These are phyloP conservation scores for Hypoxylon sp. DNA, from an alignment of 2,329 filamentous ascomycete genomes.

Conservation along the genomic window DNA sequence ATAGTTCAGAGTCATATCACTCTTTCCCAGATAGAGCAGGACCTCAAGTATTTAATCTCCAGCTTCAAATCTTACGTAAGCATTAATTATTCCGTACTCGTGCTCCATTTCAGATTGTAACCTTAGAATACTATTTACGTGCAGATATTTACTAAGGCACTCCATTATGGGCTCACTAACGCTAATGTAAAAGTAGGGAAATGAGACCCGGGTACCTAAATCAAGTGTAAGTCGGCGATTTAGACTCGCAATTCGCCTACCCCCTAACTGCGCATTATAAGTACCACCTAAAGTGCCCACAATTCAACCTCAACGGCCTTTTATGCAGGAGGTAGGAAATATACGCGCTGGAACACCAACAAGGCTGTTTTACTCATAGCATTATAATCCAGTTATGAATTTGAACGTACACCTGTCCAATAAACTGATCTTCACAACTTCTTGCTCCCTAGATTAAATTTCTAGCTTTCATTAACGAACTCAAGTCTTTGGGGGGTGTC, in stretches of 20 bases:
- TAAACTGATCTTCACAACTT: not conserved
- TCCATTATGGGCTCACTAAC: not conserved
- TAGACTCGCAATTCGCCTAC: not conserved
- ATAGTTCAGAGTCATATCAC: not conserved
- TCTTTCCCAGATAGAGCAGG: not conserved
- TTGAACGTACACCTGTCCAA: not conserved
- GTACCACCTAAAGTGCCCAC: too few relatives aligned
- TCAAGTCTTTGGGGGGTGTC: not conserved
- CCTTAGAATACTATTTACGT: not conserved
- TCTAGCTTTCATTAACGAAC: not conserved
- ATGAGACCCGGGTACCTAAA: not conserved
- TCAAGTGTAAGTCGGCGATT: not conserved
- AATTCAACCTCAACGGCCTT: not conserved
- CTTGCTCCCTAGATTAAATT: not conserved
- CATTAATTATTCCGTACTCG: not conserved
- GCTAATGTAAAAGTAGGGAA: not conserved
- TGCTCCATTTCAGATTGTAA: not conserved
- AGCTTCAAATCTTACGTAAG: conserved; percentile 3
- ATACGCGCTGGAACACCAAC: not conserved
- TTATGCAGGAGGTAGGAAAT: not conserved
- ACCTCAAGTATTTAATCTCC: not conserved
- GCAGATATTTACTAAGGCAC: not conserved
- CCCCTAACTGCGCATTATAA: not conserved
- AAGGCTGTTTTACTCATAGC: not conserved
- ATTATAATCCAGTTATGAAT: not conserved